These are phyloP conservation scores for Chrysoporthe deuterocubensis DNA, from an alignment of 2,329 filamentous ascomycete genomes.

Conservation along the genomic window DNA sequence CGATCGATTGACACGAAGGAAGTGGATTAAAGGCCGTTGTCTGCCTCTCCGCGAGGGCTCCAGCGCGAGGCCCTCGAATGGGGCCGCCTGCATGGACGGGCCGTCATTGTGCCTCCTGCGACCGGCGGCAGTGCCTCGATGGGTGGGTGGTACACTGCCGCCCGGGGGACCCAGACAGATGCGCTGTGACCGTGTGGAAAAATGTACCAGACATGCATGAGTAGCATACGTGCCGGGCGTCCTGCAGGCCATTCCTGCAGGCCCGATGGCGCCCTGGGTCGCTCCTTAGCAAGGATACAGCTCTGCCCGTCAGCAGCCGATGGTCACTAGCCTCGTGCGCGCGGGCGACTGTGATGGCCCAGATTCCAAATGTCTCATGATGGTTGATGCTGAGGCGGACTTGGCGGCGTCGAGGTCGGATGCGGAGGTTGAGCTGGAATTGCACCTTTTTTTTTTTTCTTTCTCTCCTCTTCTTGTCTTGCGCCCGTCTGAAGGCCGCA, in stretches of 20 bases:
- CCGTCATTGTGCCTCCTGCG: background rate
- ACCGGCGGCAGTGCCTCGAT: conserved; percentile 9
- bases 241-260: conserved; percentile 25
- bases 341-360: background rate
- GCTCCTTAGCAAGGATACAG: background rate
- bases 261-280: background rate
- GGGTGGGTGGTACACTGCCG: background rate
- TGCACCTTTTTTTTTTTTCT: no score
- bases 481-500: no score
- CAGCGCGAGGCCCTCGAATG: conserved; percentile 9
- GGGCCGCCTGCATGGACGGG: background rate
- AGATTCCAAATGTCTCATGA: background rate
- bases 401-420: background rate
- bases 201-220: background rate
- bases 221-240: conserved; percentile 7
- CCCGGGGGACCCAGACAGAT: background rate
- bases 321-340: background rate
- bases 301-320: background rate
- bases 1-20: conserved; percentile 15
- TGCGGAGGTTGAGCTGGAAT: no score
- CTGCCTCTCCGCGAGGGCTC: conserved; percentile 7
- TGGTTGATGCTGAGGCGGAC: background rate
- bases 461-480: no score
- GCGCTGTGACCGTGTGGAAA: conserved; percentile 14
- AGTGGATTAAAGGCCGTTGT: conserved; percentile 25